Evolutionary conservation across 768 basidiomycete genomes (phyloP).

Genomic region (Tulasnella sp.): DNA sequence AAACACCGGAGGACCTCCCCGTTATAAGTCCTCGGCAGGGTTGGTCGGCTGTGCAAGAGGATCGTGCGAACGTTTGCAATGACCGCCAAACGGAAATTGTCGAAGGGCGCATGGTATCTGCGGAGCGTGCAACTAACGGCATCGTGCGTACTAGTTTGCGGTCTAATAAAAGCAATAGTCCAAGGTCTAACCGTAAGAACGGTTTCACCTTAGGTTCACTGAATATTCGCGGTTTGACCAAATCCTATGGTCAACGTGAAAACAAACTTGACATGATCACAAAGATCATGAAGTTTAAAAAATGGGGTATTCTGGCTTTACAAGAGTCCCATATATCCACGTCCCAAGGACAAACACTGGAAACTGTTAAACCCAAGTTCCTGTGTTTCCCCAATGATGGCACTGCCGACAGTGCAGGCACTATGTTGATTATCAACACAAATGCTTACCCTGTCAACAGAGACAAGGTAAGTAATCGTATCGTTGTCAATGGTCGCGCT

Average conservation of each 20-base stretch:
- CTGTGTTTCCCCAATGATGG: neutral
- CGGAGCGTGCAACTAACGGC: too few species aligned
- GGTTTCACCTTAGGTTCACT: neutral
- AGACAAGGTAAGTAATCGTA: neutral
- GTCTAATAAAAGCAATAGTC: too few species aligned
- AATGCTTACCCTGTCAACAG: neutral
- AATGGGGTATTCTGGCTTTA: neutral
- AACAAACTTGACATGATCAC: neutral
- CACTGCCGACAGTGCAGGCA: neutral
- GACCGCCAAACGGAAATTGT: too few species aligned
- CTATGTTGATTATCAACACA: neutral
- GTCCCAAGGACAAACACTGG: neutral
- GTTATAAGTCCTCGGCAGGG: too few species aligned
- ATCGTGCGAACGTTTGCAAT: too few species aligned
- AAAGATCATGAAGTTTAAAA: neutral
- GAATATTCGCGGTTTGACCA: neutral
- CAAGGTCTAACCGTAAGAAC: too few species aligned
- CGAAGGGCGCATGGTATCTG: too few species aligned
- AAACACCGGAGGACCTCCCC: too few species aligned
- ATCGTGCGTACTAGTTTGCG: too few species aligned
- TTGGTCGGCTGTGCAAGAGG: too few species aligned
- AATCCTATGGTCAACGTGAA: too few species aligned
- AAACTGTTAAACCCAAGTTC: neutral
- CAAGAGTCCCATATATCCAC: neutral
- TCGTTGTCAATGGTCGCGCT: neutral